Conservation (phyloP, 805 yeast species). For the Debaryomyces maramus region DNA sequence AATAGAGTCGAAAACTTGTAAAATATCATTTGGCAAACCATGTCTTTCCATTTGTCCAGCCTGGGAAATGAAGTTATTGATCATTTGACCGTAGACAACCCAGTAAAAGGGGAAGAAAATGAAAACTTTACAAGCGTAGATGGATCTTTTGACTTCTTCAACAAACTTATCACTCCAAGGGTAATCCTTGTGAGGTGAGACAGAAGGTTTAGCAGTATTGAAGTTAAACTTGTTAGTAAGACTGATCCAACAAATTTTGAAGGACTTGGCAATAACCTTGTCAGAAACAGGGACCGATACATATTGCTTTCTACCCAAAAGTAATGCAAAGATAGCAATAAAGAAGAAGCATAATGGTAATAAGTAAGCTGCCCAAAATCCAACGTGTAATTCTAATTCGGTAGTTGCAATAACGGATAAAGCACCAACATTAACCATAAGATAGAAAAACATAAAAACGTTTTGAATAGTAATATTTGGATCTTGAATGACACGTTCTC, state of each 20-base stretch:
- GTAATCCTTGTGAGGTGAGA: constrained; percentile 46
- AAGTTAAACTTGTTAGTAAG: constrained; percentile 49
- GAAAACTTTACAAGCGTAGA: constrained; percentile 73
- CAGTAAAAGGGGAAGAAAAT: constrained; percentile 70
- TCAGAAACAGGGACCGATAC: constrained; percentile 62
- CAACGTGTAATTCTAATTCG: constrained; percentile 62
- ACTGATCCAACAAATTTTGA: constrained; percentile 44
- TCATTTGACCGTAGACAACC: constrained; percentile 71
- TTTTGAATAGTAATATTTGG: constrained; percentile 71
- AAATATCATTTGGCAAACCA: constrained; percentile 77
- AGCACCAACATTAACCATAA: constrained; percentile 75
- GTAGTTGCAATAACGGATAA: constrained; percentile 77
- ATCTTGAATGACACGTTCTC: constrained; percentile 49
- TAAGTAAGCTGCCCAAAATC: constrained; percentile 74
- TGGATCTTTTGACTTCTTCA: constrained; percentile 66
- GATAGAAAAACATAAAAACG: constrained; percentile 73
- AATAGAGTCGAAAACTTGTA: constrained; percentile 74
- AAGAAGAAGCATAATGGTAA: constrained; percentile 64
- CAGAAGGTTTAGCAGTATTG: constrained; percentile 58
- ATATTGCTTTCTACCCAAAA: constrained; percentile 56
- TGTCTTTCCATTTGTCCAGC: constrained; percentile 74
- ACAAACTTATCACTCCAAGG: constrained; percentile 71
- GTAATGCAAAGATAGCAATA: constrained; percentile 50
- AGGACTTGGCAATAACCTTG: constrained; percentile 56
- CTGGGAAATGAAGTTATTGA: constrained; percentile 69